Conservation (phyloP, 352 stramenopile species). For the Aphanomyces euteiches region DNA sequence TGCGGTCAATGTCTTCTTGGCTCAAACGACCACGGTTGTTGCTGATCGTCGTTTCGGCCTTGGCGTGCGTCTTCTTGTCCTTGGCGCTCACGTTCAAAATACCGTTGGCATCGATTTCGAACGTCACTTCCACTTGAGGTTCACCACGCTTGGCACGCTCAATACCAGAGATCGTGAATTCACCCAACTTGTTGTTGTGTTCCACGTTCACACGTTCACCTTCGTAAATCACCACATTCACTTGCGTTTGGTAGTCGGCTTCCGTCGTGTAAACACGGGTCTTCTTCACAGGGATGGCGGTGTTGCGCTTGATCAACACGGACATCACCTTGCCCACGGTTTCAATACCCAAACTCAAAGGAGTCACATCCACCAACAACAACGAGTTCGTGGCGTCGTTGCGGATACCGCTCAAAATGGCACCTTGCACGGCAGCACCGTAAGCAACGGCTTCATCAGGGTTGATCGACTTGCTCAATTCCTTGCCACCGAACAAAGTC, state of each 20-base stretch:
- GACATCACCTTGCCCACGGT: slow-evolving; percentile 56
- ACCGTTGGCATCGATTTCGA: slow-evolving; percentile 90
- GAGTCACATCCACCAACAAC: slow-evolving; percentile 31
- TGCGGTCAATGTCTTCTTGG: slow-evolving; percentile 66
- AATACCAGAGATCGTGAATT: slow-evolving; percentile 88
- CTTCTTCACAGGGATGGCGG: slow-evolving; percentile 31
- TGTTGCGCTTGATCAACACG: slow-evolving; percentile 66
- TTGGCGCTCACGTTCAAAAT: slow-evolving; percentile 87
- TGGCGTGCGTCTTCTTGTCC: slow-evolving; percentile 76
- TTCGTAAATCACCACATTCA: slow-evolving; percentile 84
- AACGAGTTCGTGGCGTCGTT: slow-evolving; percentile 38
- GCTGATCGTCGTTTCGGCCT: slow-evolving; percentile 64
- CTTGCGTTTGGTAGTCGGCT: slow-evolving; percentile 79
- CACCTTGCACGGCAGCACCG: slow-evolving; percentile 41
- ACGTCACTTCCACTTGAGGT: slow-evolving; percentile 89
- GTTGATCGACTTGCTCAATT: slow-evolving; percentile 66
- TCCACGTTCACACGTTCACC: slow-evolving; percentile 84
- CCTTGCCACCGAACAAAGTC: slow-evolving; percentile 50
- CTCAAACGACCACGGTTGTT: slow-evolving; percentile 67
- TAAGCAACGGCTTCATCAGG: slow-evolving; percentile 75
- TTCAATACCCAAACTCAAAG: slow-evolving; percentile 52
- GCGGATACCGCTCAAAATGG: slow-evolving; percentile 35
- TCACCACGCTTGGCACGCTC: slow-evolving; percentile 83
- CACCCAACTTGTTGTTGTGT: slow-evolving; percentile 90
- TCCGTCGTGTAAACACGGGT: slow-evolving; percentile 53